Evolutionary conservation across 1,284 basidiomycete genomes (phyloP).

Genomic region (Sanghuangporus baumii): DNA sequence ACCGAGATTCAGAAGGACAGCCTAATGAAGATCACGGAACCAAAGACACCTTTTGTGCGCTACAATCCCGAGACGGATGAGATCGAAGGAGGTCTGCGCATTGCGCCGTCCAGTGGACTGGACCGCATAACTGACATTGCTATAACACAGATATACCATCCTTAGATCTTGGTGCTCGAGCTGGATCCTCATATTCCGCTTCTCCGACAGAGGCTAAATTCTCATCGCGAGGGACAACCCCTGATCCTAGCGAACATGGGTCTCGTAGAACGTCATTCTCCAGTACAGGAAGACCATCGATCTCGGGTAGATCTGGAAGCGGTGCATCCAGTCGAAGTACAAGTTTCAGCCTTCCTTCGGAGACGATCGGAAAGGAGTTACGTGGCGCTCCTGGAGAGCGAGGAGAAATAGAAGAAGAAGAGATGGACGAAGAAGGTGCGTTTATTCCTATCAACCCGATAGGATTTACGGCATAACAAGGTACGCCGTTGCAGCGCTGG

Average conservation of each 20-base stretch:
- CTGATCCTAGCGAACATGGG: slow-evolving; percentile 50
- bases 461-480: background rate
- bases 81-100: slow-evolving; percentile 64
- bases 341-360: slow-evolving; percentile 73
- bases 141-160: slow-evolving; percentile 56
- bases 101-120: background rate
- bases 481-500: slow-evolving; percentile 46
- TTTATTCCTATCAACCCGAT: slow-evolving; percentile 11
- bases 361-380: slow-evolving; percentile 51
- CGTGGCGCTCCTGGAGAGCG: slow-evolving; percentile 39
- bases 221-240: slow-evolving; percentile 16
- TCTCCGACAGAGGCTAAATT: slow-evolving; percentile 10
- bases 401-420: slow-evolving; percentile 68
- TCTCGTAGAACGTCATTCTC: slow-evolving; percentile 80
- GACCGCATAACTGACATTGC: background rate
- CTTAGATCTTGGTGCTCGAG: slow-evolving; percentile 45
- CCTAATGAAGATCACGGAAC: slow-evolving; percentile 94
- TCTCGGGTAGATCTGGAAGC: slow-evolving; percentile 52
- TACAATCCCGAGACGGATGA: slow-evolving; percentile 84
- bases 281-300: slow-evolving; percentile 44
- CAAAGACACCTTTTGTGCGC: slow-evolving; percentile 92
- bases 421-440: slow-evolving; percentile 84
- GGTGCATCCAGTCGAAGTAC: slow-evolving; percentile 72
- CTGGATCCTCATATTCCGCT: slow-evolving; percentile 21
- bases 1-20: slow-evolving; percentile 92